phyloP scores from a whole-genome alignment of 2,329 filamentous ascomycete species.

The Penicillium rolfsii region DNA sequence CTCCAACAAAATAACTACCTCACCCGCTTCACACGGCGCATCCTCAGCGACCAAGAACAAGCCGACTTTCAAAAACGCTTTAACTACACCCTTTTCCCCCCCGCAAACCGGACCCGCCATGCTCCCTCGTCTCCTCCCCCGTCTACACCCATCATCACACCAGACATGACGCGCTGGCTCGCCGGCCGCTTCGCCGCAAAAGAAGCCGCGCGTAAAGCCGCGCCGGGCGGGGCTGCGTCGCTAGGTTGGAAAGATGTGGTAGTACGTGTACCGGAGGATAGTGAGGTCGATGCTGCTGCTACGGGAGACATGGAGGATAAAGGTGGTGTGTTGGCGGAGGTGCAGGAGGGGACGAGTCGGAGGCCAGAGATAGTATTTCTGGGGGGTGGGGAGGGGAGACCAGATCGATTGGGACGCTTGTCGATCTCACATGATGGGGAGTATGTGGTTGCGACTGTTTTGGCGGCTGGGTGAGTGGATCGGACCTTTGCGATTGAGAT shows the following conservation, averaged over 20 bases:
- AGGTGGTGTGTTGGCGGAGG: background rate
- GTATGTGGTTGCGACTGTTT: conserved; percentile 64
- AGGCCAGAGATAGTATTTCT: conserved; percentile 46
- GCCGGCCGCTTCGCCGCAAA: conserved; percentile 70
- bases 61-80: conserved; percentile 43
- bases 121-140: background rate
- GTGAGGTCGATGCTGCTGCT: no score
- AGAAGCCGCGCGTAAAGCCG: conserved; percentile 74
- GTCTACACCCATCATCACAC: conserved; percentile 16
- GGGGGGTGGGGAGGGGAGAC: conserved; percentile 17
- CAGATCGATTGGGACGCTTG: conserved; percentile 61
- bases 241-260: conserved; percentile 66
- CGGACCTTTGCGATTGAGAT: background rate
- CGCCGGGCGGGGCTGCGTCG: conserved; percentile 54
- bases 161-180: conserved; percentile 48
- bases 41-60: conserved; percentile 47
- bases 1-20: conserved; percentile 51
- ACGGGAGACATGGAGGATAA: no score
- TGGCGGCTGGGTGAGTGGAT: conserved; percentile 39
- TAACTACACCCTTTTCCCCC: conserved; percentile 14
- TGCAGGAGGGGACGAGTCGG: conserved; percentile 28
- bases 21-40: conserved; percentile 44
- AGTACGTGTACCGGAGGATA: conserved; percentile 34
- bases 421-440: conserved; percentile 88
- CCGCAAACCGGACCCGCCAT: background rate